These are phyloP conservation scores for Vitis labrusca DNA, from an alignment of 164 flowering plant genomes.

Conservation along the genomic window DNA sequence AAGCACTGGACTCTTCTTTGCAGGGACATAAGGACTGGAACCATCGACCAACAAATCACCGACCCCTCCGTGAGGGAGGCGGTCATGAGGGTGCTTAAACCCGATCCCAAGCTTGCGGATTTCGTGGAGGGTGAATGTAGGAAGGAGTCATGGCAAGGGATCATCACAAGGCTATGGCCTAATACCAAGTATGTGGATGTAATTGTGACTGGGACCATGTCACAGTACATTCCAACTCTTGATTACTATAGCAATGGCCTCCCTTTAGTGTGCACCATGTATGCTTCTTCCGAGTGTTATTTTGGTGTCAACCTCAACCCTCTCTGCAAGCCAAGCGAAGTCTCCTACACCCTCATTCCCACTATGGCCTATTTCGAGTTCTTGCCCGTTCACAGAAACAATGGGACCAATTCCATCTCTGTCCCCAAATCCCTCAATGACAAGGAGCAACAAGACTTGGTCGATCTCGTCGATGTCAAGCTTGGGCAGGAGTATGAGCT, in stretches of 20 bases:
- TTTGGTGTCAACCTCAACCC: constrained; percentile 90
- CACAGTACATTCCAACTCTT: constrained; percentile 89
- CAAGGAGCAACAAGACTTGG: constrained; percentile 66
- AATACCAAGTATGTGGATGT: constrained; percentile 94
- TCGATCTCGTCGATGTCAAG: constrained; percentile 85
- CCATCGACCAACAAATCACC: constrained; percentile 54
- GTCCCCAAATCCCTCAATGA: constrained; percentile 61
- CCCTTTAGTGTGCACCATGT: constrained; percentile 95
- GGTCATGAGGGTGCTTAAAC: constrained; percentile 57
- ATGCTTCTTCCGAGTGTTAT: constrained; percentile 94
- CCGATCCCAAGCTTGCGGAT: constrained; percentile 76
- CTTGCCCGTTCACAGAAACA: constrained; percentile 66
- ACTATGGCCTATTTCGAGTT: constrained; percentile 94
- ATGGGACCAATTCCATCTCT: constrained; percentile 33
- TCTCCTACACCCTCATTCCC: constrained; percentile 88
- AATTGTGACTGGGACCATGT: constrained; percentile 97
- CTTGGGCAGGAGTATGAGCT: constrained; percentile 95
- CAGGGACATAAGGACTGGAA: constrained; percentile 68
- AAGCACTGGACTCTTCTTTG: constrained; percentile 68
- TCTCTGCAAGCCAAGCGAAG: constrained; percentile 80
- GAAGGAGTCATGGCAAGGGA: constrained; percentile 79
- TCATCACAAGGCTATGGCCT: constrained; percentile 90
- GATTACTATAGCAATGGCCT: constrained; percentile 88
- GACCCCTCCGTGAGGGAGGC: constrained; percentile 70
- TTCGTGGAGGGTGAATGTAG: constrained; percentile 70